Evolutionary conservation across 73 alveolate species (phyloP).

Genomic region (Symbiodinium pilosum): DNA sequence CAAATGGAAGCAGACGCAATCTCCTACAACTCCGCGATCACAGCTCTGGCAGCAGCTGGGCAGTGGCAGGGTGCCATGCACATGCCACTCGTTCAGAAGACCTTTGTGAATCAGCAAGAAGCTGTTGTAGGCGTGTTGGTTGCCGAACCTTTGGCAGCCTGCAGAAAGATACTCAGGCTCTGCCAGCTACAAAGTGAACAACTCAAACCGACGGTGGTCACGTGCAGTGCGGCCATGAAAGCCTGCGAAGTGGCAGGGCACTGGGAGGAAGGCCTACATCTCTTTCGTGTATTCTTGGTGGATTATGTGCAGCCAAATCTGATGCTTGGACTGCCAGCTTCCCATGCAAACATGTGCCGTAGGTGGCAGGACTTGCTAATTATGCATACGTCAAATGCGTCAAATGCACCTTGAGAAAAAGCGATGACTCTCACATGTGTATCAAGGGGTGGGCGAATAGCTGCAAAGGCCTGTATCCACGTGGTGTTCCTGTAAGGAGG

Average conservation of each 20-base stretch:
- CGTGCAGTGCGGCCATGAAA: slow-evolving; percentile 55
- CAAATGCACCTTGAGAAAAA: too few species aligned
- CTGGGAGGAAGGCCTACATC: slow-evolving; percentile 1
- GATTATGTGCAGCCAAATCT: background rate
- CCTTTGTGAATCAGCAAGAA: too few species aligned
- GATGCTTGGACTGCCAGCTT: background rate
- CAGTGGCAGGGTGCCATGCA: slow-evolving; percentile 1
- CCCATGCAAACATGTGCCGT: too few species aligned
- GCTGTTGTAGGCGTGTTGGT: background rate
- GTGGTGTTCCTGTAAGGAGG: too few species aligned
- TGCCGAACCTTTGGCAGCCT: too few species aligned
- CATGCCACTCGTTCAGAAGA: background rate
- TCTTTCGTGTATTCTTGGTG: background rate
- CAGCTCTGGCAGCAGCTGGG: background rate
- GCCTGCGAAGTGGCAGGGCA: slow-evolving; percentile 42
- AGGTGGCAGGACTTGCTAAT: too few species aligned
- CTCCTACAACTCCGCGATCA: background rate
- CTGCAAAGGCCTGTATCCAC: too few species aligned
- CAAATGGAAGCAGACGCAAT: background rate
- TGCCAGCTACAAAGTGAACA: background rate
- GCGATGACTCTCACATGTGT: too few species aligned
- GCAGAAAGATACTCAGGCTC: background rate
- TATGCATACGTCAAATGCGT: too few species aligned
- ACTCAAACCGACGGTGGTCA: slow-evolving; percentile 26
- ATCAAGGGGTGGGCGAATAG: too few species aligned